Conservation (phyloP, 441 rosid species). For the Pelargonium citronellum region DNA sequence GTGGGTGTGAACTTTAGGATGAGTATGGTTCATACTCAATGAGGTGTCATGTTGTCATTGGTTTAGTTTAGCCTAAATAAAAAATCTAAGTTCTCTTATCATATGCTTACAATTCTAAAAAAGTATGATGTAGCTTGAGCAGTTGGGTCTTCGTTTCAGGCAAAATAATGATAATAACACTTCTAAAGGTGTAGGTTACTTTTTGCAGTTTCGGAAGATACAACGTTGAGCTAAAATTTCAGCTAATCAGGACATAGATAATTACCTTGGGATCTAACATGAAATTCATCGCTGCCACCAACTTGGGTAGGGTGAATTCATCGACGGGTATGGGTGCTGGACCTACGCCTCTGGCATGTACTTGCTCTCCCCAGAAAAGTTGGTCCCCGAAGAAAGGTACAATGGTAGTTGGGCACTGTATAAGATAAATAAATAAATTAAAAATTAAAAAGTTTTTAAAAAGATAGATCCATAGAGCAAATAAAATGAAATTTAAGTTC, state of each 20-base stretch:
- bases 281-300: constrained; percentile 71
- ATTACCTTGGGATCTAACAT: constrained; percentile 72
- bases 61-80: too few species aligned
- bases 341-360: constrained; percentile 85
- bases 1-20: too few species aligned
- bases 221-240: constrained; percentile 4
- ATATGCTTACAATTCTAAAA: too few species aligned
- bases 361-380: constrained; percentile 95
- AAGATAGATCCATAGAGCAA: constrained; percentile 2
- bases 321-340: constrained; percentile 87
- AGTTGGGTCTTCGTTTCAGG: too few species aligned
- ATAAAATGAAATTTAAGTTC: constrained; percentile 13
- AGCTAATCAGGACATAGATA: constrained; percentile 3
- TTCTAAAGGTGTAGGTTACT: too few species aligned
- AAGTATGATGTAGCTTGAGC: too few species aligned
- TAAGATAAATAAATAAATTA: neutral
- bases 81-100: too few species aligned
- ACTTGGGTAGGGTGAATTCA: constrained; percentile 70
- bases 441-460: neutral
- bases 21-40: too few species aligned
- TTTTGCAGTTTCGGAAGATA: neutral
- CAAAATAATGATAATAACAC: too few species aligned
- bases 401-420: constrained; percentile 86
- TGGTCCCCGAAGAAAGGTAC: constrained; percentile 99
- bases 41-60: too few species aligned